Conservation (phyloP, 1,284 basidiomycete genomes). For the Marasmius fiardii region DNA sequence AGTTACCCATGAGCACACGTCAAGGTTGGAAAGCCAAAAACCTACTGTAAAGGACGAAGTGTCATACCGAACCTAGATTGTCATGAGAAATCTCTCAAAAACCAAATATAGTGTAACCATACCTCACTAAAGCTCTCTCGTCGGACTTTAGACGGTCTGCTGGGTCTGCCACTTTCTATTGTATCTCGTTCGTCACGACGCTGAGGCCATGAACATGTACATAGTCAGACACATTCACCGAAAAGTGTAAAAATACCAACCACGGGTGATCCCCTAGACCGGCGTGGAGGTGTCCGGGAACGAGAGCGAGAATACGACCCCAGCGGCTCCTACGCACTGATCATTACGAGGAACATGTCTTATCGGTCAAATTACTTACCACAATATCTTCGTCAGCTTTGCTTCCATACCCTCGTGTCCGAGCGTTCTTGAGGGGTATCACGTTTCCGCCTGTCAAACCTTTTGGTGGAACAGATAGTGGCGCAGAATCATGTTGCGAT, state of each 20-base stretch:
- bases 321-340: background rate
- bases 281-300: background rate
- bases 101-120: no score
- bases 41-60: no score
- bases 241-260: background rate
- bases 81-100: no score
- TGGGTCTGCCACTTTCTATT: no score
- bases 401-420: background rate
- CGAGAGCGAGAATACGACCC: background rate
- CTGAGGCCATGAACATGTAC: no score
- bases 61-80: no score
- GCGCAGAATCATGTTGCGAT: background rate
- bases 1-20: no score
- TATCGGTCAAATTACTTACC: background rate
- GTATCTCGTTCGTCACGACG: no score
- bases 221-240: no score
- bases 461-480: background rate
- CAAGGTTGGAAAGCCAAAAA: no score
- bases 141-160: no score
- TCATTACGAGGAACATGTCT: background rate
- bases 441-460: background rate
- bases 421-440: background rate
- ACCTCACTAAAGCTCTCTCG: no score
- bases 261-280: background rate
- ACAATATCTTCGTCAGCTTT: background rate